A percentile compares a stretch with the other conserved stretches of the same genome.
Conservation (phyloP, 768 basidiomycete species). For the Pholiota molesta region DNA sequence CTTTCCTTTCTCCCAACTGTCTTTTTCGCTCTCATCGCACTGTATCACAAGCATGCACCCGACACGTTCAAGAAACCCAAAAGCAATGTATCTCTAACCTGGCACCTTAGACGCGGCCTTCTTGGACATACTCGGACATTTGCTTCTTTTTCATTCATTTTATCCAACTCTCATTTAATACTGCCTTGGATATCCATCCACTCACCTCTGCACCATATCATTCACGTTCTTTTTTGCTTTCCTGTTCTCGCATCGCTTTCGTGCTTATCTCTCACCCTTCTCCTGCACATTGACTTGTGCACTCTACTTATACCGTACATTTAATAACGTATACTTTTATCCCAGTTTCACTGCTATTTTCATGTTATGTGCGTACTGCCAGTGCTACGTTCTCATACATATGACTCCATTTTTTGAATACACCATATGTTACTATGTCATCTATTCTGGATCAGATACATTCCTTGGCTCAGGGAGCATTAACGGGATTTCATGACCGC, state of each 20-base stretch:
- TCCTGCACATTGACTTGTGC: not conserved
- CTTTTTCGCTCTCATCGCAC: not conserved
- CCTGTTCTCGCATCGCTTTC: not conserved
- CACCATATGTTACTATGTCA: not conserved
- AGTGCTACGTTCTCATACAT: no score
- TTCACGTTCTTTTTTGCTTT: not conserved
- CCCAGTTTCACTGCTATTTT: not conserved
- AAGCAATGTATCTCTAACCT: not conserved
- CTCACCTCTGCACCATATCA: not conserved
- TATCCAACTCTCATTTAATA: not conserved
- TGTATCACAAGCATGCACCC: not conserved
- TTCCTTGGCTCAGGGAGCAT: not conserved
- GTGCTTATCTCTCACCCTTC: not conserved
- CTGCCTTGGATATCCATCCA: conserved; percentile 1
- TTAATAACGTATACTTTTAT: not conserved
- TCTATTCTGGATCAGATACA: not conserved
- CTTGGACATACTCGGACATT: conserved; percentile 12
- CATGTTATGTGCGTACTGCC: not conserved
- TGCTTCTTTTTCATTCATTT: conserved; percentile 1
- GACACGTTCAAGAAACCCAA: not conserved
- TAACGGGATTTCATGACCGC: not conserved
- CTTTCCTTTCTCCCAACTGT: not conserved
- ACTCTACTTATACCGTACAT: not conserved
- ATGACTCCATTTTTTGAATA: not conserved
- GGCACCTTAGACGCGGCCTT: not conserved